phyloP scores from a whole-genome alignment of 768 basidiomycete genomes.

The Kwoniella shandongensis region DNA sequence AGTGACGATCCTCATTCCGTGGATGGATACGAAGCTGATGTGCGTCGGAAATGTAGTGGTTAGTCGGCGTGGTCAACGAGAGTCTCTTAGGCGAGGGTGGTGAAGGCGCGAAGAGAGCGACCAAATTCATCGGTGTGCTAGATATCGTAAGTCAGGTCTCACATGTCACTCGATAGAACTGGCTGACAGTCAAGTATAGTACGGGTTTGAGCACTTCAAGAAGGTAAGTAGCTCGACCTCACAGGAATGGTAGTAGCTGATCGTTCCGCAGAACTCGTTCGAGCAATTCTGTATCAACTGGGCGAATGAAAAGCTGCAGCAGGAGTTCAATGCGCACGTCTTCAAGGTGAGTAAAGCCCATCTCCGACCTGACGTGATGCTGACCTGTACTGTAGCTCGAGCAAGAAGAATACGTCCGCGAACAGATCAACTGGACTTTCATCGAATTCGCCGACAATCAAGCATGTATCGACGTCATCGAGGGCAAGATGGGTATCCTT shows the following conservation, averaged over 20 bases:
- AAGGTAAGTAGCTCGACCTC: slow-evolving; percentile 55
- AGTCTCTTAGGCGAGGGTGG: slow-evolving; percentile 93
- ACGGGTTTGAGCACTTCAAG: slow-evolving; percentile 95
- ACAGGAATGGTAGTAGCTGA: neutral
- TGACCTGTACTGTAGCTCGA: slow-evolving; percentile 67
- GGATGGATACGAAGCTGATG: neutral
- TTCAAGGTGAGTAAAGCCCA: slow-evolving; percentile 43
- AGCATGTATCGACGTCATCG: slow-evolving; percentile 97
- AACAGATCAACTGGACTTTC: slow-evolving; percentile 99
- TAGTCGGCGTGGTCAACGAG: slow-evolving; percentile 96
- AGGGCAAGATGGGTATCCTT: slow-evolving; percentile 92
- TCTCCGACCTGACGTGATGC: neutral
- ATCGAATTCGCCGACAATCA: slow-evolving; percentile 99
- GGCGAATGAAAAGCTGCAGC: slow-evolving; percentile 86
- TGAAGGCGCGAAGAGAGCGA: slow-evolving; percentile 81
- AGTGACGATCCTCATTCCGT: slow-evolving; percentile 9
- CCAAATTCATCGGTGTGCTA: slow-evolving; percentile 98
- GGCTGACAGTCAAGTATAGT: slow-evolving; percentile 49
- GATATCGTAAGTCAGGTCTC: slow-evolving; percentile 63
- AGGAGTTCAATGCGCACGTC: slow-evolving; percentile 99
- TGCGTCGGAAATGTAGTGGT: slow-evolving; percentile 59
- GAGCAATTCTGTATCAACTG: slow-evolving; percentile 99
- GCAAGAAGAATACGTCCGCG: slow-evolving; percentile 98
- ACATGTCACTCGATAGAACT: neutral
- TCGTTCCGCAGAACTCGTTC: slow-evolving; percentile 54